Conservation (phyloP, 1,139 yeast genomes). For the Candida albicans region DNA sequence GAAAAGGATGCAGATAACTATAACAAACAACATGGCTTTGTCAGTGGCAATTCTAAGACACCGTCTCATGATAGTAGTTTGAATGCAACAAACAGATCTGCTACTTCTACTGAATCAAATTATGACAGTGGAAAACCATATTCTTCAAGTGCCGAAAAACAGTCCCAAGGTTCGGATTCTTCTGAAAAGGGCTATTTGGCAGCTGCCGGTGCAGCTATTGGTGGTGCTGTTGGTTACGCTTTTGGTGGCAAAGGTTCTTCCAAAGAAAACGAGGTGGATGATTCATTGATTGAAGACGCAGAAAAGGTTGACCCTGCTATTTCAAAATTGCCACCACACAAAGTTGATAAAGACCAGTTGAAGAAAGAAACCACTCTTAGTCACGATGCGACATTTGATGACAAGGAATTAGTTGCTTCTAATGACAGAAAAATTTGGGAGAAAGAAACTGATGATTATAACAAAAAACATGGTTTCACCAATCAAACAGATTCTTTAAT, state of each 20-base stretch:
- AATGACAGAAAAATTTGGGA: constrained; percentile 18
- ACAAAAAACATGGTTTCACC: constrained; percentile 28
- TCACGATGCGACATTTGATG: constrained; percentile 5
- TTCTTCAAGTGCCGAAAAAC: too few species aligned
- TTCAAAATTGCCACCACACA: constrained; percentile 4
- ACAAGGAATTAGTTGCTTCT: constrained; percentile 17
- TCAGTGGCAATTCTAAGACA: not conserved
- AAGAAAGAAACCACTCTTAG: constrained; percentile 1
- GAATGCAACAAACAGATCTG: not conserved
- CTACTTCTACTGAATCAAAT: not conserved
- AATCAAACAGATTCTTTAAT: constrained; percentile 27
- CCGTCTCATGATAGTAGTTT: constrained; percentile 5
- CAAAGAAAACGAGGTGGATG: constrained; percentile 16
- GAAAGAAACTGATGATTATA: constrained; percentile 25
- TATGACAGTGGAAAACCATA: too few species aligned
- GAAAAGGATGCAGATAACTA: constrained; percentile 27
- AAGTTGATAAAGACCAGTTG: not conserved
- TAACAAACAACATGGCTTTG: constrained; percentile 31
- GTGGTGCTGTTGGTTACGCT: constrained; percentile 12
- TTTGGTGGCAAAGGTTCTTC: constrained; percentile 12
- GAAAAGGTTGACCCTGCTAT: constrained; percentile 4
- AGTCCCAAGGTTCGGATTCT: not conserved
- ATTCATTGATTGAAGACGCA: constrained; percentile 8
- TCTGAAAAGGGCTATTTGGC: constrained; percentile 3
- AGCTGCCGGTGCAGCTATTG: constrained; percentile 13